These are phyloP conservation scores for Zanthoxylum bungeanum DNA, from an alignment of 345 rosid genomes.

Conservation along the genomic window DNA sequence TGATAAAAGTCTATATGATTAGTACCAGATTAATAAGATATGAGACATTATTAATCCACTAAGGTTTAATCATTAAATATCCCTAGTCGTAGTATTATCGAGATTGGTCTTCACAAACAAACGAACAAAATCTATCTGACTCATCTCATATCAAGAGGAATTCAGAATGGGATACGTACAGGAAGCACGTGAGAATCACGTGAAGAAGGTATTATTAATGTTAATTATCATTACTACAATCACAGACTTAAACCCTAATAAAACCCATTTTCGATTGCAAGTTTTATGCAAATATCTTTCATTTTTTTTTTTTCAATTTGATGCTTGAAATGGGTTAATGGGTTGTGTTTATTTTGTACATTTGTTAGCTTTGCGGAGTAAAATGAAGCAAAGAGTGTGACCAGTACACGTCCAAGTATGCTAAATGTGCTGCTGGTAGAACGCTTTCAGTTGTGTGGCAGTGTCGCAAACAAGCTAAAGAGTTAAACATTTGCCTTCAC, in stretches of 20 bases:
- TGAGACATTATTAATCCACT: too few species aligned
- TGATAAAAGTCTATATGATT: too few species aligned
- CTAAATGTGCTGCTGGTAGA: constrained; percentile 77
- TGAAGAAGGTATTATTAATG: not conserved
- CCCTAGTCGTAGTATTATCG: too few species aligned
- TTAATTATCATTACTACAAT: not conserved
- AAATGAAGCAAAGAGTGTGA: constrained; percentile 94
- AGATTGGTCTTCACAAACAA: not conserved
- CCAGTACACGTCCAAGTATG: constrained; percentile 68
- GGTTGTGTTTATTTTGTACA: not conserved
- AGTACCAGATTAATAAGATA: too few species aligned
- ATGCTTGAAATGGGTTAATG: not conserved
- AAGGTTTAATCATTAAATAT: too few species aligned
- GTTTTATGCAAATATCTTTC: too few species aligned
- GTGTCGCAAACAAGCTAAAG: constrained; percentile 85
- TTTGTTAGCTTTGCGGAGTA: constrained; percentile 71
- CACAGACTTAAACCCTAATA: constrained; percentile 25
- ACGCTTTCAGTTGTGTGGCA: constrained; percentile 81
- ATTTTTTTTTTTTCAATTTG: not conserved
- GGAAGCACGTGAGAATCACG: too few species aligned
- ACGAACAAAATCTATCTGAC: not conserved
- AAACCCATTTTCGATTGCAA: not conserved
- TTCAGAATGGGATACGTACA: constrained; percentile 87
- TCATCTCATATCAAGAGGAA: too few species aligned
- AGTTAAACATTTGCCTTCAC: constrained; percentile 79